Conservation (phyloP, 2,329 filamentous ascomycete genomes). For the Sporothrix globosa region DNA sequence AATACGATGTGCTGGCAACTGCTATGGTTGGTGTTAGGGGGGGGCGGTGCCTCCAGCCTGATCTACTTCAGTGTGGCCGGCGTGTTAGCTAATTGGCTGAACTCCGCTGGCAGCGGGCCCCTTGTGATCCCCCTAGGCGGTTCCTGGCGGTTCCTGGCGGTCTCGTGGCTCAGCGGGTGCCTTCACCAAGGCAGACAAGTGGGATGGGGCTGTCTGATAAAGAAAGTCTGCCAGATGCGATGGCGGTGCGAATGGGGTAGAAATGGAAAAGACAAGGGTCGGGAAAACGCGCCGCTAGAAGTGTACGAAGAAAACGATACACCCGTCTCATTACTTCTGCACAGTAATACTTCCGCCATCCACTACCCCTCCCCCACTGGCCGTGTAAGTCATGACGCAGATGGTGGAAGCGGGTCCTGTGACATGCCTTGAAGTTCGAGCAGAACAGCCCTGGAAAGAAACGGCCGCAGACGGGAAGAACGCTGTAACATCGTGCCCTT, state of each 20-base stretch:
- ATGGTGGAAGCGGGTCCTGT: constrained; percentile 1
- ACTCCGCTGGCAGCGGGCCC: background rate
- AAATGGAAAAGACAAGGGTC: background rate
- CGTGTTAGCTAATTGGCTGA: constrained; percentile 26
- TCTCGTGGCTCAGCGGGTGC: constrained; percentile 17
- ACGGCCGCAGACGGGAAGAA: too few relatives aligned
- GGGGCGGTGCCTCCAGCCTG: background rate
- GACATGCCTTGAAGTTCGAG: background rate
- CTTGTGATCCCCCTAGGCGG: background rate
- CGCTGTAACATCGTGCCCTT: too few relatives aligned
- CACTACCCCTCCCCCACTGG: background rate
- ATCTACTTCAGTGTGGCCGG: background rate
- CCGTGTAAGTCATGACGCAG: constrained; percentile 19
- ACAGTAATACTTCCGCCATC: background rate
- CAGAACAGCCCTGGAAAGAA: too few relatives aligned
- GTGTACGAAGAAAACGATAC: background rate
- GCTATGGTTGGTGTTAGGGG: background rate
- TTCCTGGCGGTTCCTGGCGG: background rate
- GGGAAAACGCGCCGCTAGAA: background rate
- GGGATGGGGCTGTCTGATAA: background rate
- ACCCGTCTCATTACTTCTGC: background rate
- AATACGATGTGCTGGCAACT: background rate
- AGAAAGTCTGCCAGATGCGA: background rate
- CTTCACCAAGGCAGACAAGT: constrained; percentile 28
- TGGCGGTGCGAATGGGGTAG: background rate